Conservation (phyloP, 208 protist genomes). For the Crithidia bombi region DNA sequence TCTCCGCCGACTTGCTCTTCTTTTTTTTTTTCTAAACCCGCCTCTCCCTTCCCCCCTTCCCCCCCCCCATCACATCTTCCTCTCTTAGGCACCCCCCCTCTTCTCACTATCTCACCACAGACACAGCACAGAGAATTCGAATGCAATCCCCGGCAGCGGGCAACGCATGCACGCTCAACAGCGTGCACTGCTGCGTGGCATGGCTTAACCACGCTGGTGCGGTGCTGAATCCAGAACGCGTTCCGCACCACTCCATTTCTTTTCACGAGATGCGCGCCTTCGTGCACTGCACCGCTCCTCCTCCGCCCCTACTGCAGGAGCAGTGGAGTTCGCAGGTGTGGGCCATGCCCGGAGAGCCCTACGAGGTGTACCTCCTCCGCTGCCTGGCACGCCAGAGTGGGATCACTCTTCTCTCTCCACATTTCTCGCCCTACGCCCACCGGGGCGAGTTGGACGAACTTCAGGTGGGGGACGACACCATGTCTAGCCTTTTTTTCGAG, state of each 20-base stretch:
- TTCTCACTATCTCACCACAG: background rate
- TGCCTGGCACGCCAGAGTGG: conserved; percentile 51
- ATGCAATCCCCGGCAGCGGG: background rate
- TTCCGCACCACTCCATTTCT: conserved; percentile 18
- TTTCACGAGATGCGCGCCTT: conserved; percentile 38
- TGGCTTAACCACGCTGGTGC: conserved; percentile 42
- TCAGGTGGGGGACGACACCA: too few species aligned
- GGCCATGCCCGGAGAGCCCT: conserved; percentile 62
- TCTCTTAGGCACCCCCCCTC: too few species aligned
- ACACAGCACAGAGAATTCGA: background rate
- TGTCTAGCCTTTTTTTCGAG: conserved; percentile 24
- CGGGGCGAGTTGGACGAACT: background rate
- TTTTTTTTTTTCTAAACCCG: too few species aligned
- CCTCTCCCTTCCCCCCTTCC: too few species aligned
- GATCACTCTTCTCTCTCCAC: conserved; percentile 24
- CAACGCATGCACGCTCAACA: background rate
- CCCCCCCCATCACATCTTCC: too few species aligned
- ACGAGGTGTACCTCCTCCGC: conserved; percentile 63
- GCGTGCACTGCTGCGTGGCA: conserved; percentile 10
- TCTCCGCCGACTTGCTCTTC: too few species aligned
- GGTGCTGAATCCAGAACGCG: conserved; percentile 40
- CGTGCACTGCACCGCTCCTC: conserved; percentile 33
- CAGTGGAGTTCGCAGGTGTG: conserved; percentile 64
- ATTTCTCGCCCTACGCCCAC: conserved; percentile 1
- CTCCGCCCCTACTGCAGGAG: conserved; percentile 46